A percentile compares a stretch with the other conserved stretches of the same genome.
phyloP scores from a whole-genome alignment of 2,329 filamentous ascomycete genomes.

The Fusarium setosum region DNA sequence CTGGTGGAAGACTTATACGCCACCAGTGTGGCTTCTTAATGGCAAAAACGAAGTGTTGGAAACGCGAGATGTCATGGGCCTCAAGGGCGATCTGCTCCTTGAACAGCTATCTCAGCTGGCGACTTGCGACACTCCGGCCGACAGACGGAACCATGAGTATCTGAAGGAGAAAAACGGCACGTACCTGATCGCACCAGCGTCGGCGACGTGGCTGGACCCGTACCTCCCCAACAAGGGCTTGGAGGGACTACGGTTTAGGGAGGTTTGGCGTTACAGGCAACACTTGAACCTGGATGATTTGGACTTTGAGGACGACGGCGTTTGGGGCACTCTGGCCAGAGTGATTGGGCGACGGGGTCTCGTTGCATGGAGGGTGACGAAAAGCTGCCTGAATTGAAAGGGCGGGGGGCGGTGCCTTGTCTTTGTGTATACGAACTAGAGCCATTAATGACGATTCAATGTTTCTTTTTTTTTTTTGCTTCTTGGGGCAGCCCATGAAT shows the following conservation, averaged over 20 bases:
- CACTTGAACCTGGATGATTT: constrained; percentile 85
- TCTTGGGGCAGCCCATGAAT: constrained; percentile 20
- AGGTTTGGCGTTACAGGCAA: constrained; percentile 74
- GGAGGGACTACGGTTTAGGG: constrained; percentile 71
- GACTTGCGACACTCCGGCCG: constrained; percentile 70
- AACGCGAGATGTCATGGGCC: constrained; percentile 80
- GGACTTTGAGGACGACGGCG: constrained; percentile 81
- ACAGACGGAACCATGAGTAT: constrained; percentile 66
- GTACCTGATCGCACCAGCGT: constrained; percentile 79
- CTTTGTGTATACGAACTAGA: constrained; percentile 29
- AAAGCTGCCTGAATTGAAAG: constrained; percentile 59
- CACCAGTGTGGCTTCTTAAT: constrained; percentile 83
- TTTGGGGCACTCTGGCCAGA: constrained; percentile 76
- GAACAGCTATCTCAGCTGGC: constrained; percentile 68
- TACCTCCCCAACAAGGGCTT: constrained; percentile 70
- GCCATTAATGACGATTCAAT: constrained; percentile 31
- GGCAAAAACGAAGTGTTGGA: constrained; percentile 78
- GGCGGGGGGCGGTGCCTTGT: constrained; percentile 8
- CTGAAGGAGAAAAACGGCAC: constrained; percentile 72
- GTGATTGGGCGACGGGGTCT: constrained; percentile 74
- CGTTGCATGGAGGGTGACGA: constrained; percentile 73
- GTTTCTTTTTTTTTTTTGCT: constrained; percentile 15
- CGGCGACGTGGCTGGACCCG: constrained; percentile 75
- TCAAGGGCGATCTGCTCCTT: constrained; percentile 70
- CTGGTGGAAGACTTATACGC: constrained; percentile 91